These are phyloP conservation scores for Obelidium mucronatum DNA, from an alignment of 192 early-diverging fungal species.

Conservation along the genomic window DNA sequence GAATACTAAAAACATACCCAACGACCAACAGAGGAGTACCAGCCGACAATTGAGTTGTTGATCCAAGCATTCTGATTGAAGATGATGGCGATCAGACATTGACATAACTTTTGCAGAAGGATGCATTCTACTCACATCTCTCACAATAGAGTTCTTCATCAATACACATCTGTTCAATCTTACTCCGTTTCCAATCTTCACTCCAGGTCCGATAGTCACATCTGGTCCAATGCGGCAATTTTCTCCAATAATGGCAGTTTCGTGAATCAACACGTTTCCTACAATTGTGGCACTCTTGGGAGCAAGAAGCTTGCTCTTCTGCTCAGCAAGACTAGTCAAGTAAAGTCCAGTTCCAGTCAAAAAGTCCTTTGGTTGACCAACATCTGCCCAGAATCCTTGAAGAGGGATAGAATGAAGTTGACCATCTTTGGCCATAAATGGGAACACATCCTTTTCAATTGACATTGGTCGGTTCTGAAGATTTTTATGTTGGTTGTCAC, in stretches of 20 bases:
- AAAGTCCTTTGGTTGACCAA: slow-evolving; percentile 99
- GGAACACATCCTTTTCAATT: slow-evolving; percentile 99
- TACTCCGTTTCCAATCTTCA: slow-evolving; percentile 93
- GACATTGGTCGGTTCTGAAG: slow-evolving; percentile 88
- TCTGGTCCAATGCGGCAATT: slow-evolving; percentile 98
- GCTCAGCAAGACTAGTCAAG: slow-evolving; percentile 73
- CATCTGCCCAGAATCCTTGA: slow-evolving; percentile 99
- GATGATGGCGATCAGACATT: slow-evolving; percentile 1
- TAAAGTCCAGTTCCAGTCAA: slow-evolving; percentile 95
- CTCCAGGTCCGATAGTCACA: slow-evolving; percentile 93
- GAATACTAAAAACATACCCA: slow-evolving; percentile 61
- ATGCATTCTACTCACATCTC: slow-evolving; percentile 58
- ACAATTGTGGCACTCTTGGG: slow-evolving; percentile 68
- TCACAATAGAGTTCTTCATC: slow-evolving; percentile 82
- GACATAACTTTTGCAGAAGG: not conserved
- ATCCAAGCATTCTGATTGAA: slow-evolving; percentile 78
- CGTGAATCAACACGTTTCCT: slow-evolving; percentile 93
- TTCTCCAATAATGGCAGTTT: slow-evolving; percentile 91
- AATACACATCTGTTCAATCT: slow-evolving; percentile 88
- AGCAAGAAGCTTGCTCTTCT: slow-evolving; percentile 34
- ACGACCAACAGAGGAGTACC: slow-evolving; percentile 92
- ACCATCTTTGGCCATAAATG: slow-evolving; percentile 83
- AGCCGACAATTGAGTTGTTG: slow-evolving; percentile 90
- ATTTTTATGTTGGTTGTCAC: not conserved
- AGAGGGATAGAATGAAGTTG: slow-evolving; percentile 94